phyloP scores from a whole-genome alignment of 495 filamentous ascomycete genomes.

The Podospora bellae-mahoneyi region DNA sequence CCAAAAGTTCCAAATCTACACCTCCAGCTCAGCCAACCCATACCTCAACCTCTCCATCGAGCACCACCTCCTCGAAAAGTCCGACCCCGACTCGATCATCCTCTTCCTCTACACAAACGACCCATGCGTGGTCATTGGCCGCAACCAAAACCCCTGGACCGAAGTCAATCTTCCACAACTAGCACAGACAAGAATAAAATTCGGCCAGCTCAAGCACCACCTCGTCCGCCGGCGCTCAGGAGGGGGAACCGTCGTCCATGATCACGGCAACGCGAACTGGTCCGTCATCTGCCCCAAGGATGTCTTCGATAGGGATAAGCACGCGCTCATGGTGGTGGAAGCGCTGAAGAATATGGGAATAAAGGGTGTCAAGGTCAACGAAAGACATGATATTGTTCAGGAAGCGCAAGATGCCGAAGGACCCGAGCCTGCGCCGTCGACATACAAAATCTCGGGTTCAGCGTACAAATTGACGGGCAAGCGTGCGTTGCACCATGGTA shows the following conservation, averaged over 20 bases:
- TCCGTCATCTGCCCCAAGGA: conserved; percentile 76
- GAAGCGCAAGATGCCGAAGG: conserved; percentile 34
- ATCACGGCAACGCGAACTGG: conserved; percentile 89
- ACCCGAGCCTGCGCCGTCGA: neutral
- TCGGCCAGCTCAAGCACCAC: conserved; percentile 11
- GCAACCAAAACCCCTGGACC: conserved; percentile 96
- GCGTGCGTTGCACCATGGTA: conserved; percentile 86
- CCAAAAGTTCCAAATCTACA: conserved; percentile 59
- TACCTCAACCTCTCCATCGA: conserved; percentile 94
- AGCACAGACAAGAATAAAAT: neutral
- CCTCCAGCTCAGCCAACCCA: conserved; percentile 70
- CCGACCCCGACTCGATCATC: conserved; percentile 64
- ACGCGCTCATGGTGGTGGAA: conserved; percentile 85
- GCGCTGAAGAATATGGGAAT: conserved; percentile 60
- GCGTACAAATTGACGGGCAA: conserved; percentile 84
- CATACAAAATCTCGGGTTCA: conserved; percentile 83
- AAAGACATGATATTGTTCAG: conserved; percentile 89
- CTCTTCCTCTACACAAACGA: conserved; percentile 85
- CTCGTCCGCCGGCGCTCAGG: conserved; percentile 82
- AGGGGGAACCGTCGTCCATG: conserved; percentile 92
- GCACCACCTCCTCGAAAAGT: conserved; percentile 76
- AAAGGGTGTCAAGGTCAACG: conserved; percentile 63
- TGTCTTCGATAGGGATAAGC: conserved; percentile 75
- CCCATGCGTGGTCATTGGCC: conserved; percentile 83
- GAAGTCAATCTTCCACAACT: conserved; percentile 73